Base-by-base conservation (phyloP, 1,139 yeast species). In the Suhomyces atakaporum region DNA sequence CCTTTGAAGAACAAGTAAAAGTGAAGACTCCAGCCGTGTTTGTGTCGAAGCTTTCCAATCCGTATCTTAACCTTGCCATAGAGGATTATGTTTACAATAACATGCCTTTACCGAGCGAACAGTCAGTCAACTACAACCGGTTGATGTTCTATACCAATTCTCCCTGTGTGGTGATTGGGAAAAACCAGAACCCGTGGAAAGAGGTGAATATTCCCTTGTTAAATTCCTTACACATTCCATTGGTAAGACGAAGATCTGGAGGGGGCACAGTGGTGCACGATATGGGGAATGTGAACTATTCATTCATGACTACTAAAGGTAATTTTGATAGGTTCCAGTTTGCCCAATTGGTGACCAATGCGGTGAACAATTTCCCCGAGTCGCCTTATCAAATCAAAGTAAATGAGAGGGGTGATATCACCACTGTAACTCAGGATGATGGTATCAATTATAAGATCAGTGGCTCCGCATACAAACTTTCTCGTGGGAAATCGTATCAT, bases 261-360 rank as follows among this genome's bases (percentile, higher is more conserved):
- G 99, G 99, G 2, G 99, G 99, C 0, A 81, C 97, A 0, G 99
- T 94, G 1, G 96, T 89, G 8, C 99, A 94, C 56, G 98, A 92
- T 59, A 51, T 72, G n/a, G 96, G 97, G 0, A 94, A 94, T 53
- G 80, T 84, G 15, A 94, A 94, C 55, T 94, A 83, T 59, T 82
- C 95, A 6, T 88, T 78, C 48, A 81, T 92, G 72, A 80, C 88
- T 13, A 69, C 84, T 2, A 78, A 89, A 43, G 71, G 67, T 4
- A 73, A 72, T 2, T 94, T 94, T 52, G 75, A 80, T 45, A 64
- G 96, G 27, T 75, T 73, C 31, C 69, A 59, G 27, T 88, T 84
- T 54, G 82, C 88, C 3, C 52, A 69, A 6, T 49, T 74, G 44
- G 66, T 89, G 7, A 73, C 70, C 1, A 55, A 68, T 4, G 74